Base-by-base conservation (phyloP, 768 basidiomycete genomes). In the Lactifluus subvellereus region DNA sequence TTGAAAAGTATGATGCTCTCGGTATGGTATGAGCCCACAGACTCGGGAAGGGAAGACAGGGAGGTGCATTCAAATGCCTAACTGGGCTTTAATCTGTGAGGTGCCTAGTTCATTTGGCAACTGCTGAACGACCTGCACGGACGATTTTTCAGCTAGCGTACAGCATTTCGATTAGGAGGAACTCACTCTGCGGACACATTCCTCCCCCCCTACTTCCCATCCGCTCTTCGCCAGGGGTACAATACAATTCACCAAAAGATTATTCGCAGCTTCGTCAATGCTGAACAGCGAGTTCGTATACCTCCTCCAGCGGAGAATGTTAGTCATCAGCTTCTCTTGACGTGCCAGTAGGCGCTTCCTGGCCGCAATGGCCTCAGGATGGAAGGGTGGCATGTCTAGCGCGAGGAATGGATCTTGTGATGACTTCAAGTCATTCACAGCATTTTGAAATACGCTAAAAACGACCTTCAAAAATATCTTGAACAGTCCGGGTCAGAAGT, bases 181-280 rank as follows among this genome's bases (percentile, higher is more conserved):
- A 71, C 76, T 66, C 64, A 91, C 91, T 81, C 82, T 83, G 33
- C 74, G 77, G 60, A 82, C 76, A 62, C 82, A 74, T 43, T 83
- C 83, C 72, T 87, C 81, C 2, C 92, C 92, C 11, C 94, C 93
- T 42, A 91, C 88, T 48, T 92, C 91, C 94, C 94, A 97, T 9
- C 88, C 89, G 60, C 79, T 81, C 64, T 84, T 80, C 6, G 92
- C 86, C 35, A 90, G 77, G 6, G 82, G 83, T 54, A 88, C 69
- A 48, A 94, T 79, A 64, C 80, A 80, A 20, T 80, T 76, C 22
- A 81, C 80, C 9, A 90, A 78, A 16, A 94, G 73, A 65, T 78
- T 79, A 14, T 74, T 78, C 22, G 83, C 78, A 50, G 90, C 74
- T 53, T 77, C 73, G 8, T 79, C 82, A n/a, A 84, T 69, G 7